Percentiles rank a stretch among this genome's conserved stretches.
Evolutionary conservation across 2,329 filamentous ascomycete genomes (phyloP).

Genomic region (Apiospora marii): DNA sequence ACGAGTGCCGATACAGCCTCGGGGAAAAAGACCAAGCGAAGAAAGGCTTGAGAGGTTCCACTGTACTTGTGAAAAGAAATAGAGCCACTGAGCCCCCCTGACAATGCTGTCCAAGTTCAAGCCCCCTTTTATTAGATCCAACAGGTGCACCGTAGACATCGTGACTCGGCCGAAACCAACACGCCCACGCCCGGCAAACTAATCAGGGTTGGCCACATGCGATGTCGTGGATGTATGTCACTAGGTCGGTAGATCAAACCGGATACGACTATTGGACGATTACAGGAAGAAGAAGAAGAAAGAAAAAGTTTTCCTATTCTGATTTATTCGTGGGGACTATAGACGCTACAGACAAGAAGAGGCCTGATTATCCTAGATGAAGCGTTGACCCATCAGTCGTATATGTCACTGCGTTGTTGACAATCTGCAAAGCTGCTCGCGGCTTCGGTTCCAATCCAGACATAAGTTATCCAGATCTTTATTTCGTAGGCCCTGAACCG

Average conservation of each 20-base stretch:
- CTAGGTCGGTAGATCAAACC: not conserved
- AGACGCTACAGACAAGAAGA: not conserved
- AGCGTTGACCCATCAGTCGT: not conserved
- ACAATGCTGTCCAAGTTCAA: not conserved
- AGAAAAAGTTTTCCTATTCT: not conserved
- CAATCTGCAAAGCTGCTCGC: not conserved
- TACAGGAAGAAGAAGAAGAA: not conserved
- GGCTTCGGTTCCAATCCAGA: not conserved
- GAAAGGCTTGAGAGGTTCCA: constrained; percentile 38
- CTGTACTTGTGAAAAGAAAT: not conserved
- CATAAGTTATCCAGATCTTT: not conserved
- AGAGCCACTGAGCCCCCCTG: not conserved
- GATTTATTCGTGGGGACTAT: not conserved
- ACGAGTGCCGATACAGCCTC: constrained; percentile 30
- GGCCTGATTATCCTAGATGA: not conserved
- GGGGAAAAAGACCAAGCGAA: constrained; percentile 43
- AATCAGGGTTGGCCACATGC: not conserved
- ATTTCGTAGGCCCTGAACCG: not conserved
- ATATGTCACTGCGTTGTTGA: not conserved
- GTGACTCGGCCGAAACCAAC: not conserved
- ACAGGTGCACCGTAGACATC: not conserved
- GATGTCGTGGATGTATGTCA: not conserved
- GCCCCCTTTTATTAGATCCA: not conserved
- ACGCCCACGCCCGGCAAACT: not conserved
- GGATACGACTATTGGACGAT: not conserved